These are phyloP conservation scores for Oehlia diaphana DNA, from an alignment of 192 early-diverging fungal genomes.

Conservation along the genomic window DNA sequence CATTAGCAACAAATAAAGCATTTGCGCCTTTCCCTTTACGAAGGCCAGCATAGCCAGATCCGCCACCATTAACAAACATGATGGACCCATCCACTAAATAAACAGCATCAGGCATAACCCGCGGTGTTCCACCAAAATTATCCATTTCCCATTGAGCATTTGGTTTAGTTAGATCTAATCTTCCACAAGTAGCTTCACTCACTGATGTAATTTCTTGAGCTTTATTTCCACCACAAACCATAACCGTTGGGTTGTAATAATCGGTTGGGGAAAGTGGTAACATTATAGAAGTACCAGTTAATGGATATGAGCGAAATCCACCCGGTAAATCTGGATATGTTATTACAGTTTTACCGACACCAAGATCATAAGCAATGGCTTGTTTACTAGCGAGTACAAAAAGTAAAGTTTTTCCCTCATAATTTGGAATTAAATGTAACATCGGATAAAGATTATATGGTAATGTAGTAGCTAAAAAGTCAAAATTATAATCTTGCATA, in stretches of 20 bases:
- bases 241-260: slow-evolving; percentile 53
- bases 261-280: slow-evolving; percentile 57
- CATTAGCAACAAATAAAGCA: slow-evolving; percentile 23
- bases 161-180: slow-evolving; percentile 42
- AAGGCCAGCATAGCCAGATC: slow-evolving; percentile 53
- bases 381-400: slow-evolving; percentile 44
- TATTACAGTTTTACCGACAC: slow-evolving; percentile 22
- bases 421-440: slow-evolving; percentile 39
- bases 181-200: slow-evolving; percentile 44
- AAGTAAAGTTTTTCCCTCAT: slow-evolving; percentile 27
- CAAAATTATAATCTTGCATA: slow-evolving; percentile 8
- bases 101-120: slow-evolving; percentile 50
- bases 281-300: slow-evolving; percentile 54
- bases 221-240: slow-evolving; percentile 61
- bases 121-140: slow-evolving; percentile 26
- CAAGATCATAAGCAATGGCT: slow-evolving; percentile 33
- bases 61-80: slow-evolving; percentile 57
- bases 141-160: slow-evolving; percentile 53
- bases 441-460: slow-evolving; percentile 40
- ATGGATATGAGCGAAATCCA: slow-evolving; percentile 51
- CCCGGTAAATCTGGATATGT: slow-evolving; percentile 50
- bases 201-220: slow-evolving; percentile 33
- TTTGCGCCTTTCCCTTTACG: slow-evolving; percentile 32
- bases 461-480: not conserved
- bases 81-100: slow-evolving; percentile 53